Base-by-base conservation (phyloP, 2,329 filamentous ascomycete species). In the Capronia americana region DNA sequence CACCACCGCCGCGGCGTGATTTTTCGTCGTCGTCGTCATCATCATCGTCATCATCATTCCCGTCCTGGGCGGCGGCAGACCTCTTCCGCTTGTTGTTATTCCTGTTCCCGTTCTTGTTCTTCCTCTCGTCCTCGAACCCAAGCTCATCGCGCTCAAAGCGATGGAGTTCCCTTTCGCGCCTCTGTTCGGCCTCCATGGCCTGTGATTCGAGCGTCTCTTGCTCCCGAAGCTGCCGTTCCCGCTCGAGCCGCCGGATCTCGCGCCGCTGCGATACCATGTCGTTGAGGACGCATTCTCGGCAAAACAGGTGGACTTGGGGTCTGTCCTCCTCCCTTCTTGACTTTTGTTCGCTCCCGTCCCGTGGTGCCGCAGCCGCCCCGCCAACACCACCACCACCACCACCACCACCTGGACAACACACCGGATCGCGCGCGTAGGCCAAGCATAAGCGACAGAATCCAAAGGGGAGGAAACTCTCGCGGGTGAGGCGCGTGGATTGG, bases 381-480 rank as follows among this genome's bases (percentile, higher is more conserved):
- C 17, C 38, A 17, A 14, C 17, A n/a, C n/a, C n/a, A n/a, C n/a
- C n/a, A n/a, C 4, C 32, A 34, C 17, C 38, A 17, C 38, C 17
- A 17, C 34, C 34, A 41, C 12, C 14, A 3, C 34, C 34, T 2
- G 51, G 82, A 78, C 94, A 98, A 24, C 92, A 88, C 26, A 97
- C 93, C 0, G 95, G 93, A 55, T 92, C 87, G 32, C 90, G 87
- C 23, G 93, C 91, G 7, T 90, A 86, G 66, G 93, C 87, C 17
- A 98, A 88, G 75, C 94, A 99, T 30, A 99, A 85, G 61, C 90
- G 87, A 81, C 94, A 99, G 24, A 90, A 92, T 61, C 90, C 92
- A 77, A 98, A 97, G 4, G 92, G 90, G 11, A 98, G 87, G 78
- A 97, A 98, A 63, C 92, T 95, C 76, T 98, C 95, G 75, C 94